These are phyloP conservation scores for Drosera capensis DNA, from an alignment of 148 eudicot species.

Conservation along the genomic window DNA sequence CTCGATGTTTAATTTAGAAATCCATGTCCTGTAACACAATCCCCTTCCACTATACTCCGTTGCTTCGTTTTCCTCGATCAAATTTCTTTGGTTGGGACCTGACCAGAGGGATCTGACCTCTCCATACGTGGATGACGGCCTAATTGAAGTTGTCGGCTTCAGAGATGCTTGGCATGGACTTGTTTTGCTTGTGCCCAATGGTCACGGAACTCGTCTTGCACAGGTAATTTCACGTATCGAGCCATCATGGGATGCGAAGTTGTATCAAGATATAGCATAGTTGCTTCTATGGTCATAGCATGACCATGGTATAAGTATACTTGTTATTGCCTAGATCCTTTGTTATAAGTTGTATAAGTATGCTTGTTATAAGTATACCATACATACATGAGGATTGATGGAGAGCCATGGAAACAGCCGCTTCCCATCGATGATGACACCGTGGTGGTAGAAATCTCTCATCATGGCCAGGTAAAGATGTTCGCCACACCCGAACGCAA, in stretches of 20 bases:
- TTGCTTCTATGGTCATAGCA: no score
- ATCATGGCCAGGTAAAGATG: slow-evolving; percentile 77
- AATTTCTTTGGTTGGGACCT: no score
- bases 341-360: slow-evolving; percentile 78
- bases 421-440: slow-evolving; percentile 65
- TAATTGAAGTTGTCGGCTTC: slow-evolving; percentile 86
- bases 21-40: background rate
- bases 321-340: slow-evolving; percentile 41
- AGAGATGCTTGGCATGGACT: slow-evolving; percentile 98
- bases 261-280: no score
- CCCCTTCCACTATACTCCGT: background rate
- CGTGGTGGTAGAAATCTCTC: slow-evolving; percentile 71
- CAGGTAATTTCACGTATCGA: no score
- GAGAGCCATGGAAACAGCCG: slow-evolving; percentile 98
- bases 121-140: slow-evolving; percentile 84
- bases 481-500: slow-evolving; percentile 49
- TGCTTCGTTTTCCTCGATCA: slow-evolving; percentile 4
- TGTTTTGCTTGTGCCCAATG: slow-evolving; percentile 67
- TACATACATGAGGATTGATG: slow-evolving; percentile 89
- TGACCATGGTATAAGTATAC: background rate
- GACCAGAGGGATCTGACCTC: slow-evolving; percentile 68
- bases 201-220: slow-evolving; percentile 97
- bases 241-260: no score
- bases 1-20: background rate
- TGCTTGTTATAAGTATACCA: slow-evolving; percentile 46